phyloP scores from a whole-genome alignment of 176 grass and related monocot species.

The Oryza glaberrima region DNA sequence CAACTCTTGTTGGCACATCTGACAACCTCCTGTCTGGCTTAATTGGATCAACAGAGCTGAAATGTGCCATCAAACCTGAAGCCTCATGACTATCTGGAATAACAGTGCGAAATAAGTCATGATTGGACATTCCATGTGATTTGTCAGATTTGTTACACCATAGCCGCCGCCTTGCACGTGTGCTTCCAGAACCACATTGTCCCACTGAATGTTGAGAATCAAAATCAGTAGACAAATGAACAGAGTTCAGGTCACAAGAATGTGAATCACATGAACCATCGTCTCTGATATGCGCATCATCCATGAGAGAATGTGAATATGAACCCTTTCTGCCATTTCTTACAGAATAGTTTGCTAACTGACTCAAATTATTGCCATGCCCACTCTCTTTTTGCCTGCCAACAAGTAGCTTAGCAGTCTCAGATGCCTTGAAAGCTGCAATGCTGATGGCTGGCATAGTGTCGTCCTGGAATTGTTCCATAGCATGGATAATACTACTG shows the following conservation, averaged over 20 bases:
- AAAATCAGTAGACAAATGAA: conserved; percentile 35
- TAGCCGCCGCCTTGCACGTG: conserved; percentile 32
- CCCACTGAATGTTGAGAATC: conserved; percentile 37
- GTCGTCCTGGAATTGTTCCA: conserved; percentile 43
- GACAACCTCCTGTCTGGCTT: conserved; percentile 35
- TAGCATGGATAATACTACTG: conserved; percentile 45
- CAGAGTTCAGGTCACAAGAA: conserved; percentile 28
- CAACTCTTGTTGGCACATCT: conserved; percentile 39
- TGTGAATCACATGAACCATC: conserved; percentile 40
- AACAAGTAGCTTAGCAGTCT: conserved; percentile 53
- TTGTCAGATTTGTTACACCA: conserved; percentile 43
- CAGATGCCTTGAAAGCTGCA: conserved; percentile 50
- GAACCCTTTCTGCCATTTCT: conserved; percentile 39
- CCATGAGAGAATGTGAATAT: conserved; percentile 40
- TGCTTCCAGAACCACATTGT: conserved; percentile 15
- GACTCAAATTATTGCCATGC: conserved; percentile 33
- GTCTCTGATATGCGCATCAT: conserved; percentile 45
- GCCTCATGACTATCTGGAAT: conserved; percentile 25
- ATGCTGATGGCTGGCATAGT: conserved; percentile 33
- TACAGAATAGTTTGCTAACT: conserved; percentile 30
- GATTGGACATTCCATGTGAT: conserved; percentile 15
- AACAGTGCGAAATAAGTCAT: conserved; percentile 19
- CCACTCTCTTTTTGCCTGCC: conserved; percentile 24
- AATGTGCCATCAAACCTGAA: conserved; percentile 26
- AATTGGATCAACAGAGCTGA: conserved; percentile 32